Base-by-base conservation (phyloP, 306 rosid genomes). In the Arachis hypogaea region DNA sequence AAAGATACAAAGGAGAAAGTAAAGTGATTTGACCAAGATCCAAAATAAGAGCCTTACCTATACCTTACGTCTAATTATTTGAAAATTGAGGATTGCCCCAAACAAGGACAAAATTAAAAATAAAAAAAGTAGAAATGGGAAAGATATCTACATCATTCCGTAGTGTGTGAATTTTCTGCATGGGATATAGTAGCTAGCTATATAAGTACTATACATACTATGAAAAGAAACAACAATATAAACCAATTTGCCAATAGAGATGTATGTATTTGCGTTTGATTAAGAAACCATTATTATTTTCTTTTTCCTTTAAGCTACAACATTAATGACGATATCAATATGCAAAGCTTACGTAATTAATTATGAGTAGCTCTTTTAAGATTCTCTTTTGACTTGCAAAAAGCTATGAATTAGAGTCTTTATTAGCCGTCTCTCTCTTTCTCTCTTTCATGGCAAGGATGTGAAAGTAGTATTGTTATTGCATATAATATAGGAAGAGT, bases 301-400 rank as follows among this genome's bases (percentile, higher is more conserved):
- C 2, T 44, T 68, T 63, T 9, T 58, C 67, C 59, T 75, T 66
- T 60, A 68, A 57, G 69, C 56, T 29, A 1, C 38, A 33, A 1
- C 14, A 49, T 16, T n/a, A 46, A 73, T 87, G 86, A 87, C 85
- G 83, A 71, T 71, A 87, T 68, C 69, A 85, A 78, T 30, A 85
- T 78, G 89, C 81, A 85, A 81, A 85, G 85, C 80, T 85, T 82
- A 73, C 87, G 87, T 85, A 75, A 75, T 72, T 78, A 65, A 43
- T 38, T 59, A 75, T 50, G 41, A 77, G 42, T 33, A 2, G 56
- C 30, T 55, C n/a, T 11, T 64, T 45, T 55, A 47, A 76, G 77
- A 78, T 82, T 82, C 76, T 72, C 63, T 72, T 84, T 87, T 85
- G 88, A 84, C 87, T 87, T 87, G 52, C 30, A 7, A 58, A 71